These are phyloP conservation scores for Cyberlindnera americana DNA, from an alignment of 805 yeast genomes.

Conservation along the genomic window DNA sequence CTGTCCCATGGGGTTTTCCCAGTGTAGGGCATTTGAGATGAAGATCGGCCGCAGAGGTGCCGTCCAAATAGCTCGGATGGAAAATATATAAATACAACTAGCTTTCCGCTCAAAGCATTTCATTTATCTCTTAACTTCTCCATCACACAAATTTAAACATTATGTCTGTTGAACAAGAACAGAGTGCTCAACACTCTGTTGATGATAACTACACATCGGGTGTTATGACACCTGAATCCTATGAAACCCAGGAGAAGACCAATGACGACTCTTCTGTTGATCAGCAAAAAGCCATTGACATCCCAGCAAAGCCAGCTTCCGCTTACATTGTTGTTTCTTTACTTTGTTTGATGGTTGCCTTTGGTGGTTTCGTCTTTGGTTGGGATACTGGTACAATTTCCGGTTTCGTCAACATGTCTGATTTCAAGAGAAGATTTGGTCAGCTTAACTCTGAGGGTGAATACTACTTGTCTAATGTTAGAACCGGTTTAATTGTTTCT, in stretches of 20 bases:
- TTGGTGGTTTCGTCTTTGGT: slow-evolving; percentile 76
- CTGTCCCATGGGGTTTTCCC: slow-evolving; percentile 14
- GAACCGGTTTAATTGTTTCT: slow-evolving; percentile 55
- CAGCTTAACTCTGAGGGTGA: slow-evolving; percentile 38
- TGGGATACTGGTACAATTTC: slow-evolving; percentile 82
- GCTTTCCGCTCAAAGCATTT: too few species aligned
- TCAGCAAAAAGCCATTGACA: slow-evolving; percentile 2
- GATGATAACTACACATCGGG: slow-evolving; percentile 17
- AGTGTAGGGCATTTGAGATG: slow-evolving; percentile 9
- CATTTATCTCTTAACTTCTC: too few species aligned
- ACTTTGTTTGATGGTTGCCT: slow-evolving; percentile 49
- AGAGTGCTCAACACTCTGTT: slow-evolving; percentile 8
- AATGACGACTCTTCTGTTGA: slow-evolving; percentile 16
- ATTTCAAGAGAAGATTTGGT: slow-evolving; percentile 58
- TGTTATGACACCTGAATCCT: slow-evolving; percentile 22
- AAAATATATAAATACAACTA: slow-evolving; percentile 2
- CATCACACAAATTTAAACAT: background rate
- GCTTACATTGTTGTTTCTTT: slow-evolving; percentile 30
- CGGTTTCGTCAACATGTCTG: slow-evolving; percentile 59
- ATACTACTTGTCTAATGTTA: slow-evolving; percentile 44
- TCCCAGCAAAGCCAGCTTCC: slow-evolving; percentile 32
- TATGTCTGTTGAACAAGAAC: slow-evolving; percentile 18
- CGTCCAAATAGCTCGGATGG: slow-evolving; percentile 1
- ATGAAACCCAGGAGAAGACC: slow-evolving; percentile 18
- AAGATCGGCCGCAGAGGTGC: slow-evolving; percentile 1